Evolutionary conservation across 2,329 filamentous ascomycete species (phyloP), one percentile per base, ranked within the genome.

Genomic region (Fusarium sp.): DNA sequence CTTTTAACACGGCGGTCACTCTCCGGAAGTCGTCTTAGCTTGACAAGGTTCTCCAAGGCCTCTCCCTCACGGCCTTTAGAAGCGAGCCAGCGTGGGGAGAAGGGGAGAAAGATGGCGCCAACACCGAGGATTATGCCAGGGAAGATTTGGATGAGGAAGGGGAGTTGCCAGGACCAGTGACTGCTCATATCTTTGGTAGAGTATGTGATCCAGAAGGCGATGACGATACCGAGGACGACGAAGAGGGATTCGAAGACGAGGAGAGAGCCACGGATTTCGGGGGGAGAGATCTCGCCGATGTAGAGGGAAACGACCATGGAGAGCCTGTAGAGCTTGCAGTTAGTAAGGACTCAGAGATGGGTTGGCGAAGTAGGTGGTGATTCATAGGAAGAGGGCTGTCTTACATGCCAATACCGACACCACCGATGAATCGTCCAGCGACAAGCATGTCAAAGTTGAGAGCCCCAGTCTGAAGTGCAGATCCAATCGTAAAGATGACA

Each of bases 191-290:
- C 25, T 40, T 71, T 68, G 5, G 77, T 79, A 16, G 71, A 76
- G 35, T 74, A 79, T 5, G 77, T 79, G 56, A 77, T 77, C 69
- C 70, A 79, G 67, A 76, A 79, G 11, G 77, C 68, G 5, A 78
- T 59, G 18, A 81, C 75, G 42, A 81, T 79, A 11, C 35, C 64
- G 11, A 40, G 25, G 45, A 63, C 60, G 22, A 63, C 56, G 3
- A 60, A 38, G 22, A 65, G 57, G 33, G 54, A 20, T 58, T 58
- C 54, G 20, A 58, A 58, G 31, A 58, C 54, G 42, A 58, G 54
- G 33, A 58, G 54, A 5, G 54, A 58, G 20, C 54, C 54, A 33
- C 54, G 54, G 54, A 58, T 58, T n/a, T 58, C 54, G 5, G 54
- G 54, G 14, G 54, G 54, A 16, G 54, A 58, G 16, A 58, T 58